Evolutionary conservation across 2,329 filamentous ascomycete species (phyloP).

Genomic region (Aspergillus eucalypticola): DNA sequence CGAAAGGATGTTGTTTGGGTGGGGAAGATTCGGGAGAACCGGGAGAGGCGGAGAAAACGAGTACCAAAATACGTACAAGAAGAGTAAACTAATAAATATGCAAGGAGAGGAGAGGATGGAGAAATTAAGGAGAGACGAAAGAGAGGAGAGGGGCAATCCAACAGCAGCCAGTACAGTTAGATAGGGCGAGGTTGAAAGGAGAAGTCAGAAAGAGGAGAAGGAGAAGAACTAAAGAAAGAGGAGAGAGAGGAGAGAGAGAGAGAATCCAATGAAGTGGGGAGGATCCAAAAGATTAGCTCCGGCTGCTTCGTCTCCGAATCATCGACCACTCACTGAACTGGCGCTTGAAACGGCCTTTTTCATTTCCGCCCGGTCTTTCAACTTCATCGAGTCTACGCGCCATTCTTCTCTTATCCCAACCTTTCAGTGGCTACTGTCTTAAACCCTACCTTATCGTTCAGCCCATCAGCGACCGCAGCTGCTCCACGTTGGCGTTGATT

Average conservation of each 20-base stretch:
- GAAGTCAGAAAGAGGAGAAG: background rate
- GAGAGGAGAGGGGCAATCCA: background rate
- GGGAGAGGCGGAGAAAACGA: slow-evolving; percentile 7
- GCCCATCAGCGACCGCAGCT: slow-evolving; percentile 18
- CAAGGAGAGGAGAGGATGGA: slow-evolving; percentile 8
- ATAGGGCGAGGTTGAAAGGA: background rate
- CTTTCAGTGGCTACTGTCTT: background rate
- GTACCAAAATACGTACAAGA: slow-evolving; percentile 5
- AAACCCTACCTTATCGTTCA: background rate
- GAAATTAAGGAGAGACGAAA: slow-evolving; percentile 11
- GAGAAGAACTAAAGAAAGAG: background rate
- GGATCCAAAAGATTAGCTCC: background rate
- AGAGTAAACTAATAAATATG: slow-evolving; percentile 5
- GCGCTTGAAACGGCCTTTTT: background rate
- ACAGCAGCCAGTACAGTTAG: background rate
- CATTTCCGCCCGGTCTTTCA: background rate
- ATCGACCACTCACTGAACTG: background rate
- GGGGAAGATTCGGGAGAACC: slow-evolving; percentile 7
- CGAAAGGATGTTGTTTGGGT: slow-evolving; percentile 4
- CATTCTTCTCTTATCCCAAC: background rate
- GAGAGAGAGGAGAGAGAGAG: background rate
- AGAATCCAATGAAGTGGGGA: background rate
- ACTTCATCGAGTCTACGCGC: background rate
- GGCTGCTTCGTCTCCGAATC: background rate
- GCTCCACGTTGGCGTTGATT: slow-evolving; percentile 17